Percentiles rank a stretch among this genome's conserved stretches.
Conservation (phyloP, 495 filamentous ascomycete genomes). For the Penicillium samsonianum region DNA sequence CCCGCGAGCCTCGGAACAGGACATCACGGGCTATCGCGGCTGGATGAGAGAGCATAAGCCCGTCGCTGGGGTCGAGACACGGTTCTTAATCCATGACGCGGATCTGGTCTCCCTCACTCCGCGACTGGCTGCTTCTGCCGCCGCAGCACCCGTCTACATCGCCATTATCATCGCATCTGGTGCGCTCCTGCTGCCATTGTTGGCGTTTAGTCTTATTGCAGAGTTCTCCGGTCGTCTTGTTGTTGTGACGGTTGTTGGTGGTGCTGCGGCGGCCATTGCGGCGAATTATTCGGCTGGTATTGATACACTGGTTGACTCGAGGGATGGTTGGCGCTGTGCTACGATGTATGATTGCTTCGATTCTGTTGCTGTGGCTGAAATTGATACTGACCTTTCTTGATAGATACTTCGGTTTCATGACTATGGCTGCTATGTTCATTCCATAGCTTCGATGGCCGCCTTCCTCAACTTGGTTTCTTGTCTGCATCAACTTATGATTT, state of each 20-base stretch:
- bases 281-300: slow-evolving; percentile 40
- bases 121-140: slow-evolving; percentile 18
- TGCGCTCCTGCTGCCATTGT: slow-evolving; percentile 57
- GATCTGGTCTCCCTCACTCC: slow-evolving; percentile 65
- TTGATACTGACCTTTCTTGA: slow-evolving; percentile 11
- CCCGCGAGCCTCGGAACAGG: slow-evolving; percentile 52
- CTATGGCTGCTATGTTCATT: slow-evolving; percentile 44
- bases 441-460: slow-evolving; percentile 19
- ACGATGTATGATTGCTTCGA: slow-evolving; percentile 32
- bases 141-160: slow-evolving; percentile 38
- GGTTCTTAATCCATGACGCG: slow-evolving; percentile 63
- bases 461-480: not conserved
- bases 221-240: slow-evolving; percentile 57
- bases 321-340: slow-evolving; percentile 47
- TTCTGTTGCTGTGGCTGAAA: not conserved
- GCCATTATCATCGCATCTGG: slow-evolving; percentile 56
- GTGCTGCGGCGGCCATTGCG: slow-evolving; percentile 40
- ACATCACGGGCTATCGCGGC: slow-evolving; percentile 62
- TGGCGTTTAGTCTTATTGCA: slow-evolving; percentile 55
- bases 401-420: slow-evolving; percentile 50
- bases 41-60: slow-evolving; percentile 66
- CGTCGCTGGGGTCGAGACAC: slow-evolving; percentile 64
- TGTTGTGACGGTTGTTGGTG: slow-evolving; percentile 46
- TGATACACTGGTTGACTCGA: slow-evolving; percentile 39
- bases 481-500: slow-evolving; percentile 8